A percentile compares a stretch with the other conserved stretches of the same genome.
These are phyloP conservation scores for Corymbia calophylla DNA, from an alignment of 441 rosid genomes.

Conservation along the genomic window DNA sequence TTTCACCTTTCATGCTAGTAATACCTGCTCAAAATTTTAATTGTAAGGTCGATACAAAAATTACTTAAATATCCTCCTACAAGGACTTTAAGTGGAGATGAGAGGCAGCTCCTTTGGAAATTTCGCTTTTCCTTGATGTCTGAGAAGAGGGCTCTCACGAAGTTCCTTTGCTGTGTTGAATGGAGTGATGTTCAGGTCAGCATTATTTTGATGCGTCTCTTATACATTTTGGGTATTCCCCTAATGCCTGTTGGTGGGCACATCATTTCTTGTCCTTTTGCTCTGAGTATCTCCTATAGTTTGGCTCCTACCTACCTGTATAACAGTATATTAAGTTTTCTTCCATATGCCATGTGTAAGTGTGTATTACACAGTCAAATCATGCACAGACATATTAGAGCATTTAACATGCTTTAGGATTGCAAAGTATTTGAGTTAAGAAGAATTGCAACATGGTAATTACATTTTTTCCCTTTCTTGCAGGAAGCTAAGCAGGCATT, in stretches of 20 bases:
- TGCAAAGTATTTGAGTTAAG: background rate
- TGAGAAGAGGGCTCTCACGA: slow-evolving; percentile 95
- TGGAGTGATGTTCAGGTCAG: slow-evolving; percentile 97
- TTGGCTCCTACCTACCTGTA: background rate
- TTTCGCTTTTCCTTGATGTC: slow-evolving; percentile 91
- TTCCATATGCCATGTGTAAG: background rate
- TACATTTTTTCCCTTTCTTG: slow-evolving; percentile 1
- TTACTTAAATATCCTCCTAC: slow-evolving; percentile 94
- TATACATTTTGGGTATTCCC: background rate
- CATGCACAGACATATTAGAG: accelerated
- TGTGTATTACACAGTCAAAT: background rate
- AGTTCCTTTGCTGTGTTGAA: slow-evolving; percentile 93
- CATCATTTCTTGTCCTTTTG: background rate
- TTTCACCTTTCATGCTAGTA: background rate
- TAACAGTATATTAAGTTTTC: background rate
- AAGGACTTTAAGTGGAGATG: slow-evolving; percentile 84
- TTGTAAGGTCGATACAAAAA: slow-evolving; percentile 69
- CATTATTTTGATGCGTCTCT: background rate
- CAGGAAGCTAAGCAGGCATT: slow-evolving; percentile 98
- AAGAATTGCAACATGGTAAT: background rate
- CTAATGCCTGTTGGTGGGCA: background rate
- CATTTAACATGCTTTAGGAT: background rate
- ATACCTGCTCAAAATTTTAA: background rate
- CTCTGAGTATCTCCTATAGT: background rate
- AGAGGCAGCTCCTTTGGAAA: slow-evolving; percentile 98